A percentile compares a stretch with the other conserved stretches of the same genome.
Evolutionary conservation across 2,329 filamentous ascomycete species (phyloP).

Genomic region (Hymenoscyphus occultus): DNA sequence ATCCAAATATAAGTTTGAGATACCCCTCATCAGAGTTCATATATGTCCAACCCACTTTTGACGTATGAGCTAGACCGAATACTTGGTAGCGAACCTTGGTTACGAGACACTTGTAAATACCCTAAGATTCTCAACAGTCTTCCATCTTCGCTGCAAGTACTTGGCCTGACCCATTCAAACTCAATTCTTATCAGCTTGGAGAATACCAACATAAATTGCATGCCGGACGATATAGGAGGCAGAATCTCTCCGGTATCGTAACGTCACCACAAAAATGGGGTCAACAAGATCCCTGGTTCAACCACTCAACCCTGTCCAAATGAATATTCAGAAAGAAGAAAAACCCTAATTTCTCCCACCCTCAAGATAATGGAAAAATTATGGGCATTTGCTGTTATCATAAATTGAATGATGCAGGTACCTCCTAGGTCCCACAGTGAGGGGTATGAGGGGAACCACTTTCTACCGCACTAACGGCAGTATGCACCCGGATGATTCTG

Average conservation of each 20-base stretch:
- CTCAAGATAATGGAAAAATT: not conserved
- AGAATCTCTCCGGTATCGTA: not conserved
- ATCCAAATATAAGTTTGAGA: not conserved
- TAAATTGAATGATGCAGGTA: not conserved
- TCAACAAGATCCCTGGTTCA: not conserved
- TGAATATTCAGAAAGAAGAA: not conserved
- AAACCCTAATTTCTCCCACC: not conserved
- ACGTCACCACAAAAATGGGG: conserved; percentile 1
- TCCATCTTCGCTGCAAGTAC: no score
- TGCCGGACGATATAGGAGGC: not conserved
- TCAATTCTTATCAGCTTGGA: conserved; percentile 2
- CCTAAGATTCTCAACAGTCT: no score
- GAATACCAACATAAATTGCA: not conserved
- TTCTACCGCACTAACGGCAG: not conserved
- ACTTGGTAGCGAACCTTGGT: no score
- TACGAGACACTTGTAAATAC: no score
- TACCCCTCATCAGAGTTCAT: not conserved
- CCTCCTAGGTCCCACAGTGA: not conserved
- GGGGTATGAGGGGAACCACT: not conserved
- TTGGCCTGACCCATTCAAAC: not conserved
- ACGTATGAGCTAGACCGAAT: not conserved
- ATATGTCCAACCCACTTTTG: not conserved
- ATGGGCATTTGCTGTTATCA: not conserved
- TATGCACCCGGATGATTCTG: not conserved
- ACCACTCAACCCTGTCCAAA: not conserved